phyloP scores from a whole-genome alignment of 2,329 filamentous ascomycete species.

The Aspergillus oerlinghausenensis region DNA sequence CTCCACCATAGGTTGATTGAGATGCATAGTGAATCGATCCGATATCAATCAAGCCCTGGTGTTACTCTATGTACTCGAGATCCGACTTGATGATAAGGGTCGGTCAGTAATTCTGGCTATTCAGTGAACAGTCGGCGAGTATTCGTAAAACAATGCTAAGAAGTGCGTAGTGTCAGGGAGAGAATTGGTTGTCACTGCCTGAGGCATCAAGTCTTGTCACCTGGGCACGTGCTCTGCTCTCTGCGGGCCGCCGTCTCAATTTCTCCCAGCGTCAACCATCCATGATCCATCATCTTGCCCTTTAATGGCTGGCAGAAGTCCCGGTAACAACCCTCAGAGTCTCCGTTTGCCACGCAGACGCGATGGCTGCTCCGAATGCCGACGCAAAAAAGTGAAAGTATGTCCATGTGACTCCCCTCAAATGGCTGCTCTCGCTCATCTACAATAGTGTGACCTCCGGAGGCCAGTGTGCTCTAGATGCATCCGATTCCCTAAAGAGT shows the following conservation, averaged over 20 bases:
- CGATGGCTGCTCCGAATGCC: slow-evolving; percentile 28
- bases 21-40: neutral
- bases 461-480: slow-evolving; percentile 24
- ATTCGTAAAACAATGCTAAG: neutral
- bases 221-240: neutral
- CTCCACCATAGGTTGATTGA: neutral
- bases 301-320: neutral
- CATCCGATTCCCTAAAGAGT: slow-evolving; percentile 20
- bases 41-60: neutral
- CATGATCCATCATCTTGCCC: neutral
- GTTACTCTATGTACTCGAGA: neutral
- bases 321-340: neutral
- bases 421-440: neutral
- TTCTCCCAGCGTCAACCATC: neutral
- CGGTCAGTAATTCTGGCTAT: neutral
- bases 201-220: neutral
- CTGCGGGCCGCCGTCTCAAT: neutral
- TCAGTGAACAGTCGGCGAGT: neutral
- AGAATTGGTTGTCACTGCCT: neutral
- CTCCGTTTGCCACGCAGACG: slow-evolving; percentile 14
- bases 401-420: neutral
- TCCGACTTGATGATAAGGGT: neutral
- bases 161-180: neutral
- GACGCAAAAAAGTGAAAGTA: slow-evolving; percentile 28
- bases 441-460: slow-evolving; percentile 21